These are phyloP conservation scores for Chrysochromulina parva DNA, from an alignment of 78 protist species.

Conservation along the genomic window DNA sequence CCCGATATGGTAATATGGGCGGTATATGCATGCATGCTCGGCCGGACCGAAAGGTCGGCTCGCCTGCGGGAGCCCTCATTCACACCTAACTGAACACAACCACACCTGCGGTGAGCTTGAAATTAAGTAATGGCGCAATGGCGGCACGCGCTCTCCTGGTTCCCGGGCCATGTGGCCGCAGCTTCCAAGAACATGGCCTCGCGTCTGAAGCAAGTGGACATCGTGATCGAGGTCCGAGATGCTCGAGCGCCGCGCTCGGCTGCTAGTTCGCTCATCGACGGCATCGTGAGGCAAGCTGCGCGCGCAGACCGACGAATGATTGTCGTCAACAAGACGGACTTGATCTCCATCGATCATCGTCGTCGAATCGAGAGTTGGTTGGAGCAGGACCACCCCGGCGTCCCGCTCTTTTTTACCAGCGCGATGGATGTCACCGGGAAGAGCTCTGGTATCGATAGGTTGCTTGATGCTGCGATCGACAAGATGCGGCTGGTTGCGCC, in stretches of 20 bases:
- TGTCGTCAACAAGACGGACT: conserved; percentile 16
- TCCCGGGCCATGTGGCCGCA: conserved; percentile 10
- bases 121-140: background rate
- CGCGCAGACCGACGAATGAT: background rate
- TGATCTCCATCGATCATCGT: background rate
- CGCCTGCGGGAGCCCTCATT: too few relatives aligned
- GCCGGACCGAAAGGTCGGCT: too few relatives aligned
- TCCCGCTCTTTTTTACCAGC: background rate
- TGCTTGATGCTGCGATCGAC: background rate
- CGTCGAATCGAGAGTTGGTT: background rate
- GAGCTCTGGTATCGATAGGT: background rate
- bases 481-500: background rate
- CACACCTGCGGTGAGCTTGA: too few relatives aligned
- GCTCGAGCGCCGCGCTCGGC: background rate
- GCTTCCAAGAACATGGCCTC: background rate
- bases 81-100: too few relatives aligned
- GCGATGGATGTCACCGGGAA: background rate
- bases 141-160: background rate
- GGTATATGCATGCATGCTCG: too few relatives aligned
- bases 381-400: background rate
- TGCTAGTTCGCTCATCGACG: background rate
- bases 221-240: conserved; percentile 22
- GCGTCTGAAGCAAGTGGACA: background rate
- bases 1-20: too few relatives aligned
- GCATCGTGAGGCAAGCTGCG: background rate